Base-by-base conservation (phyloP, 441 rosid species). In the Pelargonium citronellum region DNA sequence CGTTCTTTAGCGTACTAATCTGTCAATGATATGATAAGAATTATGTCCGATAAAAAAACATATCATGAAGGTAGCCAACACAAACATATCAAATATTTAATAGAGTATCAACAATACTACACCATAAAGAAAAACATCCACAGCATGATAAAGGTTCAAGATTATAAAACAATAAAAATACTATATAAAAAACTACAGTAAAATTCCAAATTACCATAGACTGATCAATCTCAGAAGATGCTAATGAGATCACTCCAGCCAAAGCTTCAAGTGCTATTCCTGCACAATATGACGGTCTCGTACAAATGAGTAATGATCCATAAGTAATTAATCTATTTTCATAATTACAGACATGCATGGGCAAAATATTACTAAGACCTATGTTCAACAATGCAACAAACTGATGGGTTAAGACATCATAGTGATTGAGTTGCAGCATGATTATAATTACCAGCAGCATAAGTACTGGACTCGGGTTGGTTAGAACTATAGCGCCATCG, bases 251-350 rank as follows among this genome's bases (percentile, higher is more conserved):
- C 71, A 88, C 86, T 68, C 93, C 95, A 74, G 98, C 93, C 75
- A 95, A 91, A 4, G 96, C 77, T 82, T 95, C 92, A 57, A 90
- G 89, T 12, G 98, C 99, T 78, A 92, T 68, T 75, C 98, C 99
- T 92, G 89, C 61, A 76, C 71, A 53, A 65, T 51, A 67, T 63
- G 60, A 69, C 30, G 69, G 15, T 19, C 66, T 69, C 11, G 68
- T 41, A 39, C 22, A 53, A 74, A 68, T 44, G 47, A 70, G 70
- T 53, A 68, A 6, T 6, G 22, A 4, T 30, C 7, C 61, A 62
- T 46, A 24, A 43, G 3, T 47, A 49, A n/a, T 67, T 47, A 24
- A 43, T 37, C 24, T 30, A 64, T 55, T 20, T 15, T 19, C 16
- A 49, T 1, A 24, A 30, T 61, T 66, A 10, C 47, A 37, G n/a